Percentiles rank a stretch among this genome's conserved stretches.
These are phyloP conservation scores for Pythium folliculosum DNA, from an alignment of 352 stramenopile species.

Conservation along the genomic window DNA sequence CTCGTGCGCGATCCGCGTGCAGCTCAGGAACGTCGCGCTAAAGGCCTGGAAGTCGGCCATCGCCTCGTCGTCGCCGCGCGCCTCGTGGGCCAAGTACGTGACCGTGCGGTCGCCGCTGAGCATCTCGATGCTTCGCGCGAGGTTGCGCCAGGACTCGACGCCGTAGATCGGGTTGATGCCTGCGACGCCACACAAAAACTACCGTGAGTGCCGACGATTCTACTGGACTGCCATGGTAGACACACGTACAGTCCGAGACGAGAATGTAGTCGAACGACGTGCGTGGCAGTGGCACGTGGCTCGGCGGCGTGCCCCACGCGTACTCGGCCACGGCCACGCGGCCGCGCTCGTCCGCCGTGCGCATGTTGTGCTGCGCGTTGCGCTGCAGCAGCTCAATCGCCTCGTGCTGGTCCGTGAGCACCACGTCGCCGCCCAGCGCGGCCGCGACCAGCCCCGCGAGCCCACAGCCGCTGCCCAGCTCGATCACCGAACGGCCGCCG, in stretches of 20 bases:
- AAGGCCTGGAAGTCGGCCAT: constrained; percentile 70
- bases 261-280: constrained; percentile 62
- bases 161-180: constrained; percentile 88
- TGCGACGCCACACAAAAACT: not conserved
- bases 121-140: constrained; percentile 64
- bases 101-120: constrained; percentile 55
- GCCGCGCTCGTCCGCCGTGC: constrained; percentile 34
- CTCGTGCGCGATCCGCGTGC: constrained; percentile 43
- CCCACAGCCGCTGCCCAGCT: constrained; percentile 79
- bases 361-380: constrained; percentile 58
- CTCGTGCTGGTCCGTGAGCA: constrained; percentile 75
- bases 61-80: constrained; percentile 69
- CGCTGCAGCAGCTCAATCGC: constrained; percentile 64
- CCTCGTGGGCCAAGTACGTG: constrained; percentile 75
- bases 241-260: constrained; percentile 70
- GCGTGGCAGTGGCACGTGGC: constrained; percentile 24
- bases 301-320: constrained; percentile 48
- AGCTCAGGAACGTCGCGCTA: constrained; percentile 36
- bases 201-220: not conserved
- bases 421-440: constrained; percentile 58
- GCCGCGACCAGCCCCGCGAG: constrained; percentile 71
- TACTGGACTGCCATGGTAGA: too few species aligned
- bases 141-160: constrained; percentile 72
- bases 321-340: constrained; percentile 59
- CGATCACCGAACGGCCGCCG: constrained; percentile 48